Evolutionary conservation across 345 rosid species (phyloP).

Genomic region (Sonneratia alba): DNA sequence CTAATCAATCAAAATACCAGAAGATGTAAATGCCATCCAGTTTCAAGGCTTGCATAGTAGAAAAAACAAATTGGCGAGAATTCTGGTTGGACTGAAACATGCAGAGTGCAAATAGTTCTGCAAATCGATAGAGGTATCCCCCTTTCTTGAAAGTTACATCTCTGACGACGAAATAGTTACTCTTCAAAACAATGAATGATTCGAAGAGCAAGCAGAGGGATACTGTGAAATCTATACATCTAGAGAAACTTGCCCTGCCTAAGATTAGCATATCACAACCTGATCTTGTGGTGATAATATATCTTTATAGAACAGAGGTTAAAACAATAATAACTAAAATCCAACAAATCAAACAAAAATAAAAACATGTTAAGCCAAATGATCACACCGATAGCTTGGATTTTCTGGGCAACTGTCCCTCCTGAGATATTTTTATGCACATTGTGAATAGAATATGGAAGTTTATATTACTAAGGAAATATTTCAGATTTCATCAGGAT

Average conservation of each 20-base stretch:
- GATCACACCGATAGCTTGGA: background rate
- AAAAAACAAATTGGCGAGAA: background rate
- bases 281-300: too few relatives aligned
- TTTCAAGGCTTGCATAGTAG: background rate
- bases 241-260: background rate
- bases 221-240: too few relatives aligned
- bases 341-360: background rate
- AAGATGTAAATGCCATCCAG: background rate
- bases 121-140: too few relatives aligned
- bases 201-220: background rate
- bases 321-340: background rate
- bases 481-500: background rate
- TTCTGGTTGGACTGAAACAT: too few relatives aligned
- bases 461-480: too few relatives aligned
- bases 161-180: too few relatives aligned
- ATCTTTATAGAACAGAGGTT: too few relatives aligned
- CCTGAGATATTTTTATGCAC: background rate
- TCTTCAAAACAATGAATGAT: too few relatives aligned
- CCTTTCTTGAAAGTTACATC: too few relatives aligned
- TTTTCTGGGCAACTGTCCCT: background rate
- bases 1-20: background rate
- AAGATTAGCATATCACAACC: background rate
- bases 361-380: background rate
- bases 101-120: too few relatives aligned
- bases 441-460: too few relatives aligned